phyloP scores from a whole-genome alignment of 2,329 filamentous ascomycete genomes.

The Penicillium sp. region DNA sequence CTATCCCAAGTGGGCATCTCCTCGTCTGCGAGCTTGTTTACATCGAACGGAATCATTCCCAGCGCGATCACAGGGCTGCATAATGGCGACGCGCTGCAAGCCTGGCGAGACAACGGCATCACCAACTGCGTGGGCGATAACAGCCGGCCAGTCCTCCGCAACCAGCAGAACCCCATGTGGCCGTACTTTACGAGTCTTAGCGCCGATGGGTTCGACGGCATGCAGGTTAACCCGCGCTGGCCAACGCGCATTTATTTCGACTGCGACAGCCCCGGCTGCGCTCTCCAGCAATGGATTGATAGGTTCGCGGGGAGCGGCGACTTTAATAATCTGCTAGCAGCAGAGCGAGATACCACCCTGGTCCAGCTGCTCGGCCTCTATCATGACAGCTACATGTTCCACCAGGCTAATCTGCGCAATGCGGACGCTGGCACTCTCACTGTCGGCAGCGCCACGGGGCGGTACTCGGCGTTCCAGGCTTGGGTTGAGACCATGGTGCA shows the following conservation, averaged over 20 bases:
- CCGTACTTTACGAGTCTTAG: conserved; percentile 58
- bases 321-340: conserved; percentile 57
- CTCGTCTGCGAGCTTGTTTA: conserved; percentile 54
- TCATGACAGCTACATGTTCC: conserved; percentile 66
- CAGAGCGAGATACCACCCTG: conserved; percentile 59
- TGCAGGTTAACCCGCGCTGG: conserved; percentile 64
- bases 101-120: conserved; percentile 65
- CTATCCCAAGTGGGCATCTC: conserved; percentile 58
- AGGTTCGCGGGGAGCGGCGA: conserved; percentile 60
- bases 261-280: conserved; percentile 63
- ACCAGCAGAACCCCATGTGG: conserved; percentile 59
- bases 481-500: conserved; percentile 61
- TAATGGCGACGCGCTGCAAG: conserved; percentile 66
- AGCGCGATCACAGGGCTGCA: conserved; percentile 68
- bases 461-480: conserved; percentile 61
- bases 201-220: conserved; percentile 60
- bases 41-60: conserved; percentile 61
- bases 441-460: conserved; percentile 53
- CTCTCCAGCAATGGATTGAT: conserved; percentile 64
- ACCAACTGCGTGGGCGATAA: conserved; percentile 66
- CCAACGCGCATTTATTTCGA: conserved; percentile 69
- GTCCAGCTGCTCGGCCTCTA: conserved; percentile 62
- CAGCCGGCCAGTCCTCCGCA: conserved; percentile 60
- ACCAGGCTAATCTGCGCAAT: conserved; percentile 65
- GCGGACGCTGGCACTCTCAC: conserved; percentile 53